Evolutionary conservation across 1,284 basidiomycete genomes (phyloP), one percentile per base, ranked within the genome.

Genomic region (Trichosporon asahii): DNA sequence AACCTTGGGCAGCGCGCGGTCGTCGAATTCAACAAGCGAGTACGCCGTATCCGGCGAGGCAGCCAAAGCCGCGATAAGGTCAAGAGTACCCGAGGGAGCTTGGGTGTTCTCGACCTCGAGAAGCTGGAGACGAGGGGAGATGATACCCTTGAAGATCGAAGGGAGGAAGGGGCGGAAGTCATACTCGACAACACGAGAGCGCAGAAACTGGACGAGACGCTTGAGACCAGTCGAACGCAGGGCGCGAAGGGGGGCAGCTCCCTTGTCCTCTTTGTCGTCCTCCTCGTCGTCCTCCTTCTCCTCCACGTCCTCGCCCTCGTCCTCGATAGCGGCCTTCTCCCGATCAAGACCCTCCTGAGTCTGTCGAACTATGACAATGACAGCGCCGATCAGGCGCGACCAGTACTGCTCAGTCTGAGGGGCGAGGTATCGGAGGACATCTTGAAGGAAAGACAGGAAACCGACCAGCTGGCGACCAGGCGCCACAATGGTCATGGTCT

Each of bases 51-150:
- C 86, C 0, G 85, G 84, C 29, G 88, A 86, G 9, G 85, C 80
- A 0, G 92, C 89, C 90, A 96, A 97, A 2, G 88, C 85, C 71
- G 90, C 88, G 81, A 98, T 91, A 1, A 99, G 86, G 40, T 97
- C 93, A 53, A 99, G 85, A 31, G 98, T 86, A 0, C 94, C 90
- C 0, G 95, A 96, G 0, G 95, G 94, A 0, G 93, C 88, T 82
- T 99, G 96, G 0, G 92, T 93, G 77, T 95, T 98, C 83, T 99
- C 96, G 64, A 85, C 85, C 69, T 92, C 89, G 25, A 99, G 86
- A 4, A 85, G 84, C 0, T 88, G 85, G 29, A 99, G 85, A 21
- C 95, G 91, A 0, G 95, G 95, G 0, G 90, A 90, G 76, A 99
- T 91, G 81, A 94, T 88, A 0, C 87, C 84, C 1, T 85, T 74